phyloP scores from a whole-genome alignment of 1,284 basidiomycete species.

The Tilletiaria anomala region DNA sequence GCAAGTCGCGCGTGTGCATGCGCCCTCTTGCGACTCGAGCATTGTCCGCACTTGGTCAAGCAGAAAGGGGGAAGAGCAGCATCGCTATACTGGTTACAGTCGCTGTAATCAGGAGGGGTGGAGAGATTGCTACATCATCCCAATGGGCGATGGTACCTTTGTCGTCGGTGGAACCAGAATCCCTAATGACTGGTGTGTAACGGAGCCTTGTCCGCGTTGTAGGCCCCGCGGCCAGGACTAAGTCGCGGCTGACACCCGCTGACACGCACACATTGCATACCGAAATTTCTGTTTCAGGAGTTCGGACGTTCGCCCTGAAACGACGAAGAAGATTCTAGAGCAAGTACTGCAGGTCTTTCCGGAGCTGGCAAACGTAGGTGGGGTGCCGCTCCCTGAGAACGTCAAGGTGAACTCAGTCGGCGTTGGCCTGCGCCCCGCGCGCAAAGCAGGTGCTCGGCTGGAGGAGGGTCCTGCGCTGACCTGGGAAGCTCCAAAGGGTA shows the following conservation, averaged over 20 bases:
- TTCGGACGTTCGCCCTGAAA: slow-evolving; percentile 7
- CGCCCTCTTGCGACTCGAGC: slow-evolving; percentile 17
- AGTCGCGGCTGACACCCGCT: too few relatives aligned
- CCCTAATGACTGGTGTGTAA: slow-evolving; percentile 9
- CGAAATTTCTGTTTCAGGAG: too few relatives aligned
- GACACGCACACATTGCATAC: too few relatives aligned
- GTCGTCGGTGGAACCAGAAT: slow-evolving; percentile 27
- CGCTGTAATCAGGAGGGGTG: slow-evolving; percentile 9
- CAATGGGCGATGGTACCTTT: slow-evolving; percentile 20
- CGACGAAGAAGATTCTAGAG: slow-evolving; percentile 17
- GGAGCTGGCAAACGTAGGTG: slow-evolving; percentile 6
- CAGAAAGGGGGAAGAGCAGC: slow-evolving; percentile 3
- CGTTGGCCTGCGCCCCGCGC: slow-evolving; percentile 4
- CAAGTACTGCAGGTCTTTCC: slow-evolving; percentile 12
- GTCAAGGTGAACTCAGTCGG: slow-evolving; percentile 3
- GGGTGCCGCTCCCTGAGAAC: neutral
- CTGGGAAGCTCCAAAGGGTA: neutral
- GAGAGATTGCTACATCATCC: slow-evolving; percentile 23
- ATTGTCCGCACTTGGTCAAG: neutral
- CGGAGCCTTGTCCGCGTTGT: too few relatives aligned
- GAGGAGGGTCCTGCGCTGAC: neutral
- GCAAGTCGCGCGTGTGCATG: slow-evolving; percentile 21
- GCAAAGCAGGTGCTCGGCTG: slow-evolving; percentile 2
- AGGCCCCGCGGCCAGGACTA: too few relatives aligned
- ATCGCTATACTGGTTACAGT: slow-evolving; percentile 9